A percentile compares a stretch with the other conserved stretches of the same genome.
phyloP scores from a whole-genome alignment of 306 rosid species.

The Begonia masoniana region DNA sequence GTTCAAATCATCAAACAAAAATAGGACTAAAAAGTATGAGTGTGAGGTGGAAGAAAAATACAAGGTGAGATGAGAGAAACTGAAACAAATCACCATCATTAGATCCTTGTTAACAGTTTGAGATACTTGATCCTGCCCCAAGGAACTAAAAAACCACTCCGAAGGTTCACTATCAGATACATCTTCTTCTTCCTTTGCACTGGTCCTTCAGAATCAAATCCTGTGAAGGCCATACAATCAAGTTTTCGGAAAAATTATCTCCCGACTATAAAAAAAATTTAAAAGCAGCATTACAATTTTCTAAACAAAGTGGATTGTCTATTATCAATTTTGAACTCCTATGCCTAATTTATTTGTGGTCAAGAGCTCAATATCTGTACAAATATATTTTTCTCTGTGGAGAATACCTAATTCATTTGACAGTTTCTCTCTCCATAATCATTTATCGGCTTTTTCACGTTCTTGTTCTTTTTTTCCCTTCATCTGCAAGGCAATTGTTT shows the following conservation, averaged over 20 bases:
- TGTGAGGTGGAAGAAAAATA: neutral
- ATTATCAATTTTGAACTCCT: no score
- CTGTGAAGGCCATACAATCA: constrained; percentile 18
- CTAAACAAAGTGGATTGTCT: no score
- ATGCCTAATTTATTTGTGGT: no score
- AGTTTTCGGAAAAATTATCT: no score
- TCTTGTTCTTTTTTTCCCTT: no score
- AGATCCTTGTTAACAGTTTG: constrained; percentile 54
- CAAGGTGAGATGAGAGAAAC: constrained; percentile 5
- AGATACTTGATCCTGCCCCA: constrained; percentile 36
- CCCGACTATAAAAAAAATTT: neutral
- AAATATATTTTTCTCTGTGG: no score
- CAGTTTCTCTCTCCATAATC: no score
- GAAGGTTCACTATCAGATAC: constrained; percentile 35
- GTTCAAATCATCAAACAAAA: constrained; percentile 7
- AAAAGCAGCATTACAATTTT: no score
- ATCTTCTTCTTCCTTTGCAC: constrained; percentile 26
- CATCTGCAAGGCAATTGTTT: no score
- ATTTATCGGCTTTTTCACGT: no score
- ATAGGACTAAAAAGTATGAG: neutral
- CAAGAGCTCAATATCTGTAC: no score
- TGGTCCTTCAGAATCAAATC: constrained; percentile 21
- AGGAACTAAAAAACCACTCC: constrained; percentile 37
- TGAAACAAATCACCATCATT: constrained; percentile 42
- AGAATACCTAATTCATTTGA: no score